Conservation (phyloP, 2,329 filamentous ascomycete genomes). For the Botrytis galanthina region DNA sequence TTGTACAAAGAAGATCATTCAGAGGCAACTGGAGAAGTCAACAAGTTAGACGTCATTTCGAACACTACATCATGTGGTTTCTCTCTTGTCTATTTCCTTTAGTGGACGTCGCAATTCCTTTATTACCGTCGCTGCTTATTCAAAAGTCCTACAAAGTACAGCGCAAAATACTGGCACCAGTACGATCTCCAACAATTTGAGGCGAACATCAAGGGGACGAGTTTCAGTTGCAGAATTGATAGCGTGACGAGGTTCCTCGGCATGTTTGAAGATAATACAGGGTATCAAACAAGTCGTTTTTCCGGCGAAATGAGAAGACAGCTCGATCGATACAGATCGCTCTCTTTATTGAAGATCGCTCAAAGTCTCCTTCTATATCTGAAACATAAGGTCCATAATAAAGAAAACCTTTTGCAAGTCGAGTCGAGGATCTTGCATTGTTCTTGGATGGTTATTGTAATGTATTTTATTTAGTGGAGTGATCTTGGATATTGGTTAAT, state of each 20-base stretch:
- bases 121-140: neutral
- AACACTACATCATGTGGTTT: neutral
- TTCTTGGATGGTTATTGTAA: neutral
- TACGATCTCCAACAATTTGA: neutral
- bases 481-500: neutral
- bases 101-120: neutral
- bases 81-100: neutral
- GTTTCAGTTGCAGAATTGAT: neutral
- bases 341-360: neutral
- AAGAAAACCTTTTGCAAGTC: neutral
- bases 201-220: neutral
- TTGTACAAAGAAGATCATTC: neutral
- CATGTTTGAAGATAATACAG: neutral
- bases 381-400: neutral
- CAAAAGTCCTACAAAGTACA: neutral
- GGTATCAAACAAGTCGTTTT: neutral
- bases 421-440: neutral
- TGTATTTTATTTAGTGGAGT: neutral
- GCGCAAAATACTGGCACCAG: neutral
- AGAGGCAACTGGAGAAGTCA: neutral
- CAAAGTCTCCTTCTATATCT: neutral
- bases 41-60: neutral
- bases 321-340: neutral
- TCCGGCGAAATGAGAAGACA: neutral
- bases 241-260: neutral